Evolutionary conservation across 805 yeast genomes (phyloP).

Genomic region (Starmerella lactis-condensi): DNA sequence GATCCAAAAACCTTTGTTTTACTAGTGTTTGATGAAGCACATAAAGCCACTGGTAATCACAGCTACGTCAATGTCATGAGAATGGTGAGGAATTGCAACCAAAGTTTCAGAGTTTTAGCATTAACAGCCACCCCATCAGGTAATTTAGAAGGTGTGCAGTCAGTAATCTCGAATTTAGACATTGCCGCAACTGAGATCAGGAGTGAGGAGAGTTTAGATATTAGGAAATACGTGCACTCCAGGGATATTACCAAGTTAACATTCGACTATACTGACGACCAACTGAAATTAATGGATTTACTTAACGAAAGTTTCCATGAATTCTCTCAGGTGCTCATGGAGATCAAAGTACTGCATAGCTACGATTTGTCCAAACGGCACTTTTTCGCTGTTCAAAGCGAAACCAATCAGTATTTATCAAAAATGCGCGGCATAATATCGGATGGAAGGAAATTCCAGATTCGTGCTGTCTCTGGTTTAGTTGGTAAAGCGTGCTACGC

Average conservation of each 20-base stretch:
- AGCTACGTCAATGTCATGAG: constrained; percentile 73
- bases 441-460: constrained; percentile 14
- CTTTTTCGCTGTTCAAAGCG: constrained; percentile 32
- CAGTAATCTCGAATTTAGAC: constrained; percentile 49
- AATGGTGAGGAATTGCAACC: constrained; percentile 39
- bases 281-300: constrained; percentile 35
- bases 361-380: constrained; percentile 39
- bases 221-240: constrained; percentile 54
- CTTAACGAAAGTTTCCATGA: constrained; percentile 53
- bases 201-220: constrained; percentile 69
- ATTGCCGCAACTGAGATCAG: constrained; percentile 70
- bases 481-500: constrained; percentile 51
- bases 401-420: constrained; percentile 31
- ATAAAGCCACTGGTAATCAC: constrained; percentile 76
- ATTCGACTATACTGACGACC: constrained; percentile 37
- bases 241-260: constrained; percentile 43
- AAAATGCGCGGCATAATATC: constrained; percentile 14
- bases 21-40: constrained; percentile 88
- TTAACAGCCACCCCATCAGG: constrained; percentile 94
- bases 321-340: constrained; percentile 42
- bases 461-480: constrained; percentile 29
- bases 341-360: constrained; percentile 41
- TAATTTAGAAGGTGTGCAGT: constrained; percentile 72
- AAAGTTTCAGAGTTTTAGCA: constrained; percentile 56
- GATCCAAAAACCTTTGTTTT: constrained; percentile 61